Conservation (phyloP, 208 protist species). For the Wallacemonas sp. region DNA sequence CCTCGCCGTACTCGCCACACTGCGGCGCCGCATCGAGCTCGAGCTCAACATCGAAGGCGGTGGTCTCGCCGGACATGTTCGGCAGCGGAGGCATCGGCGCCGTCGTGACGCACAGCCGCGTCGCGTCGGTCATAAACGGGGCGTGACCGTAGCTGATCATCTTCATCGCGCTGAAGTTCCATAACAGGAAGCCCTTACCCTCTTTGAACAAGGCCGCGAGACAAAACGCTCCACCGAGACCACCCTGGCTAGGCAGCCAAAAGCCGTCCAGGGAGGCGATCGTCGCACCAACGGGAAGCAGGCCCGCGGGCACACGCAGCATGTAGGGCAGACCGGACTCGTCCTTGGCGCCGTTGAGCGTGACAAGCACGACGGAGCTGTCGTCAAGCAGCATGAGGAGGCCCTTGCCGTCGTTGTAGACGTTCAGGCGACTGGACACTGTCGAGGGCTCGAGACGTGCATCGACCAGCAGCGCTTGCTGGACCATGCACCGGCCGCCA, state of each 20-base stretch:
- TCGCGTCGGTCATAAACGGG: conserved; percentile 29
- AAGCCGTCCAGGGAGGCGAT: conserved; percentile 58
- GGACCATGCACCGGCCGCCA: conserved; percentile 25
- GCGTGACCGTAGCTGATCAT: conserved; percentile 48
- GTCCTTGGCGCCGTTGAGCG: conserved; percentile 48
- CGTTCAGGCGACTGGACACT: conserved; percentile 26
- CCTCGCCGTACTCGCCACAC: conserved; percentile 43
- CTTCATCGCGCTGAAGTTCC: conserved; percentile 70
- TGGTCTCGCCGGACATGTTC: conserved; percentile 57
- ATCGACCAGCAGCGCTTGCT: conserved; percentile 57
- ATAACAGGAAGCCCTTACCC: conserved; percentile 66
- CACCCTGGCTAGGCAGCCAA: conserved; percentile 39
- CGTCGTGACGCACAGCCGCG: conserved; percentile 35
- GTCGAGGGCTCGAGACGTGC: conserved; percentile 44
- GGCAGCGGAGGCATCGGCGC: conserved; percentile 37
- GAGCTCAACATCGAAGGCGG: conserved; percentile 39
- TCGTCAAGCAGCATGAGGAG: conserved; percentile 72
- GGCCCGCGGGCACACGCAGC: conserved; percentile 43
- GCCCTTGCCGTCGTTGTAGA: conserved; percentile 64
- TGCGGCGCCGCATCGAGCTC: conserved; percentile 11
- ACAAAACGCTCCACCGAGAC: conserved; percentile 27
- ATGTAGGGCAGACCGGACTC: conserved; percentile 44
- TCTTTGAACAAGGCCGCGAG: conserved; percentile 59
- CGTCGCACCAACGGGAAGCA: conserved; percentile 64
- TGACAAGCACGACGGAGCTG: conserved; percentile 58